Conservation (phyloP, 2,329 filamentous ascomycete genomes). For the Ascochyta lentis region DNA sequence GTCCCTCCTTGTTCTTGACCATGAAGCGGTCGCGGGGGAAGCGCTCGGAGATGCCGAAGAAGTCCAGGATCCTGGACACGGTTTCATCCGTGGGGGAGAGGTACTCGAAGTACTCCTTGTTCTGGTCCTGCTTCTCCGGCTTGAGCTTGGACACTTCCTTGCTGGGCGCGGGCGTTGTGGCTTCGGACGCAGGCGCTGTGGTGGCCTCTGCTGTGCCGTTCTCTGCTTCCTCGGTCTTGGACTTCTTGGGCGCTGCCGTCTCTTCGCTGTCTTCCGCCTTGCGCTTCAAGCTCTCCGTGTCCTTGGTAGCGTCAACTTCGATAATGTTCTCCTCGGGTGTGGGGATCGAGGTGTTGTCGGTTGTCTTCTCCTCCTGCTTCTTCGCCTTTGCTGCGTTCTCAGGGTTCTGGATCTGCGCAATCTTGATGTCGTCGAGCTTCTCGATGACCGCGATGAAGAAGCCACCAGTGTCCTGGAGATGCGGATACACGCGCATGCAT, state of each 20-base stretch:
- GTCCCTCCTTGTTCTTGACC: conserved; percentile 89
- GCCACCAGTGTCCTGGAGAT: conserved; percentile 93
- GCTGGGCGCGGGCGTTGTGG: conserved; percentile 16
- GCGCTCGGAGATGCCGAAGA: conserved; percentile 82
- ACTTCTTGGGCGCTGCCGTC: conserved; percentile 38
- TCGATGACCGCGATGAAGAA: conserved; percentile 98
- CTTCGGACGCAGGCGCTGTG: conserved; percentile 24
- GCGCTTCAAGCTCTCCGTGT: conserved; percentile 44
- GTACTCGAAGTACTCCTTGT: conserved; percentile 94
- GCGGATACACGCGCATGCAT: conserved; percentile 93
- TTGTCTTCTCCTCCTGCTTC: conserved; percentile 27
- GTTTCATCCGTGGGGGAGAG: conserved; percentile 76
- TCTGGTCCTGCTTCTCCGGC: conserved; percentile 57
- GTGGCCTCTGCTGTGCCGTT: conserved; percentile 19
- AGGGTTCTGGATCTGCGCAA: conserved; percentile 37
- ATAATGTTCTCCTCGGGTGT: conserved; percentile 37
- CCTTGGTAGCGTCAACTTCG: conserved; percentile 31
- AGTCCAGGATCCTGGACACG: conserved; percentile 76
- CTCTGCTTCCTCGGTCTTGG: conserved; percentile 38
- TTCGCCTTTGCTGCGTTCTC: conserved; percentile 36
- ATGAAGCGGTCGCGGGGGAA: conserved; percentile 94
- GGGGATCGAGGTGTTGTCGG: conserved; percentile 27
- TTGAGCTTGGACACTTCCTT: conserved; percentile 43
- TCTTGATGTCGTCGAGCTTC: conserved; percentile 75
- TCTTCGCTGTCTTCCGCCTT: conserved; percentile 49